Evolutionary conservation across 805 yeast species (phyloP), one percentile per base, ranked within the genome.

Genomic region (Priceomyces fermenticarens): DNA sequence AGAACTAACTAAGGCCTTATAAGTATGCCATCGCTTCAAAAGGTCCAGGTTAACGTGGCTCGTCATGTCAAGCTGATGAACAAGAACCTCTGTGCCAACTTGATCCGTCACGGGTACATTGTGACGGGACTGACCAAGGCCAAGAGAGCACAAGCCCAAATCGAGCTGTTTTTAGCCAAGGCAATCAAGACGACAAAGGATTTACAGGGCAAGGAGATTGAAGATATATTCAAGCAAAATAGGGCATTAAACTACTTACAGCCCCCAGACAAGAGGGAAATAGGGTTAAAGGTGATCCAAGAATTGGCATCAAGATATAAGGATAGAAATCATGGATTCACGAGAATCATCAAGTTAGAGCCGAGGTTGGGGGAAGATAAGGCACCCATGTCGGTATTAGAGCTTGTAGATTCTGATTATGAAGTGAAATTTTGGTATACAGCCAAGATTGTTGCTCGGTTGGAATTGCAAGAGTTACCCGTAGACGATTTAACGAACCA

Each of bases 381-480:
- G 46, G 96, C 97, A 0, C 90, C 90, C 26, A 93, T 87, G 73
- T 82, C 93, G 0, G 81, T 90, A 7, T 57, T 93, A 40, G 99
- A 93, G 63, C 70, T 93, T 36, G 95, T 91, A 1, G 96, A 86
- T 52, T 58, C 71, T 1, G 67, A 58, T 3, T 64, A 53, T 43
- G 96, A 88, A 57, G 75, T 86, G 72, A 78, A 83, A 52, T 75
- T 80, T 48, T 85, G 95, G 80, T 67, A 79, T 54, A 74, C 80
- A 7, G 96, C 96, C n/a, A 78, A 87, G 60, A 72, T 80, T 3
- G 91, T 85, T 4, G 96, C 95, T n/a, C 75, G 96, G 50, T 68
- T 84, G 39, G 82, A 85, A 63, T 63, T 73, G 37, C 88, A 83
- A 55, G 79, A 76, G 3, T 62, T 75, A 40, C 76, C 75, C 15